Evolutionary conservation across 257 asterid species (phyloP).

Genomic region (Scutellaria barbata): DNA sequence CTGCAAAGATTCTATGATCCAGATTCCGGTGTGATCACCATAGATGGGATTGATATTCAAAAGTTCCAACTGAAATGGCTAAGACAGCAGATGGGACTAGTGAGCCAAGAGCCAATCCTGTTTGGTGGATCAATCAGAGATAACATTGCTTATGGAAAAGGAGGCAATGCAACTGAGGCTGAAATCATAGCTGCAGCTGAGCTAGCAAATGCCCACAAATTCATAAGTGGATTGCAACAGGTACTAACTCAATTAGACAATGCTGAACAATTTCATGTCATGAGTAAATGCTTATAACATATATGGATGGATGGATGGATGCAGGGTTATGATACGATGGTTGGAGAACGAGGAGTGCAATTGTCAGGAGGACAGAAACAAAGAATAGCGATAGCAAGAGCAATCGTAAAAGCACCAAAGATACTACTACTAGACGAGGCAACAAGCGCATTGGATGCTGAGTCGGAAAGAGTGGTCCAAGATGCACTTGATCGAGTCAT

Average conservation of each 20-base stretch:
- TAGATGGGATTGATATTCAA: conserved; percentile 64
- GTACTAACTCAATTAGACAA: conserved; percentile 34
- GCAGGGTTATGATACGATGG: conserved; percentile 72
- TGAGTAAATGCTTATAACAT: not conserved
- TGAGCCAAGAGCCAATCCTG: conserved; percentile 74
- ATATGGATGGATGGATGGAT: not conserved
- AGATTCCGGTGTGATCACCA: conserved; percentile 57
- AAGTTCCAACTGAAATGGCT: conserved; percentile 64
- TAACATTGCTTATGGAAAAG: conserved; percentile 73
- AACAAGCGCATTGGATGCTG: conserved; percentile 76
- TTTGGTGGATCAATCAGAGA: conserved; percentile 67
- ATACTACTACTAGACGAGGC: conserved; percentile 72
- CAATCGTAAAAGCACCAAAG: conserved; percentile 63
- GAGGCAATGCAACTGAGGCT: conserved; percentile 58
- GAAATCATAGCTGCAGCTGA: conserved; percentile 66
- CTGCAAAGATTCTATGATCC: conserved; percentile 67
- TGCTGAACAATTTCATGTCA: not conserved
- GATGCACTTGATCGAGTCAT: conserved; percentile 68
- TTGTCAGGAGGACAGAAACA: conserved; percentile 80
- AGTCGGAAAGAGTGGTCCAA: conserved; percentile 73
- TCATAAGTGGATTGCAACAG: conserved; percentile 70
- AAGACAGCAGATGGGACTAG: conserved; percentile 79
- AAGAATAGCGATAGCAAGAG: conserved; percentile 74
- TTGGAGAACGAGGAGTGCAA: conserved; percentile 76
- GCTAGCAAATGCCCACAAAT: conserved; percentile 74